phyloP scores from a whole-genome alignment of 2,329 filamentous ascomycete species.

The Neofusicoccum sp. region DNA sequence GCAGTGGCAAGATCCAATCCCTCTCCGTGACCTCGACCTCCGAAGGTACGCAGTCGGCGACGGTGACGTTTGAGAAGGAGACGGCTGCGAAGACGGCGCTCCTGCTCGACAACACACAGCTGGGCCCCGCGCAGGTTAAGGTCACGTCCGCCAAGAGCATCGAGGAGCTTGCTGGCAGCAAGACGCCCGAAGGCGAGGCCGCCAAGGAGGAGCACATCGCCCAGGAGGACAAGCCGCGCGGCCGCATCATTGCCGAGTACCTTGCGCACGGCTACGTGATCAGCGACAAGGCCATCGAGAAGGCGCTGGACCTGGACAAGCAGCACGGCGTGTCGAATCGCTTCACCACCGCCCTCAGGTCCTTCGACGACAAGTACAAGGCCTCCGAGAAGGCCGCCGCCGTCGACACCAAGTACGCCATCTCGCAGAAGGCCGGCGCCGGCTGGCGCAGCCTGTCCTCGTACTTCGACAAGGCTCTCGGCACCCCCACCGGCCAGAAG shows the following conservation, averaged over 20 bases:
- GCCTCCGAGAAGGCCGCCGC: conserved; percentile 82
- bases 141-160: conserved; percentile 71
- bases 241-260: conserved; percentile 93
- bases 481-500: conserved; percentile 83
- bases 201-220: conserved; percentile 65
- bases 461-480: conserved; percentile 93
- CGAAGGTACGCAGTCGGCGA: conserved; percentile 73
- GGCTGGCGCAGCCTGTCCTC: conserved; percentile 69
- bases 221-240: conserved; percentile 95
- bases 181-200: conserved; percentile 46
- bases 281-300: conserved; percentile 72
- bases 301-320: conserved; percentile 81
- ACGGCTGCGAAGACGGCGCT: conserved; percentile 96
- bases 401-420: conserved; percentile 79
- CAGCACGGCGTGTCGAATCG: conserved; percentile 80
- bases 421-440: conserved; percentile 68
- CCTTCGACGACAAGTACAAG: conserved; percentile 82
- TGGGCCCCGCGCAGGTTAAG: conserved; percentile 72
- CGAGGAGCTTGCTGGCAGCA: conserved; percentile 61
- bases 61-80: conserved; percentile 95
- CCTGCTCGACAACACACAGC: conserved; percentile 93
- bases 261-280: conserved; percentile 91
- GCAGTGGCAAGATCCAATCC: conserved; percentile 84
- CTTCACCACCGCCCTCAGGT: conserved; percentile 73
- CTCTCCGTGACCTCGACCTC: conserved; percentile 68